phyloP scores from a whole-genome alignment of 306 rosid species.

The Gleditsia sinensis region DNA sequence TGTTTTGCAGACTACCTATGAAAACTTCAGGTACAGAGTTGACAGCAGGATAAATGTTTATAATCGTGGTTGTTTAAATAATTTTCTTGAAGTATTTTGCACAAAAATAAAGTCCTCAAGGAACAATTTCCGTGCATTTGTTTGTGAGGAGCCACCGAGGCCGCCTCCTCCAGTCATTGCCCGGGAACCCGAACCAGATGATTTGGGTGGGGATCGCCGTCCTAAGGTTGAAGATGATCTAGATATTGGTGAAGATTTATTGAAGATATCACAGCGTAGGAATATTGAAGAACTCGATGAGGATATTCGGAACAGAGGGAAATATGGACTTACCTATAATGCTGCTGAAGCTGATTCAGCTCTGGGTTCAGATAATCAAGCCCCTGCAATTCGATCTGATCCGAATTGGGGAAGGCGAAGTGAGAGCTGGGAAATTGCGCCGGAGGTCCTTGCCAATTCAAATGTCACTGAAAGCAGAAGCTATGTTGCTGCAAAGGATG shows the following conservation, averaged over 20 bases:
- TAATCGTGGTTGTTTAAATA: slow-evolving; percentile 72
- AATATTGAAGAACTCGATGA: slow-evolving; percentile 74
- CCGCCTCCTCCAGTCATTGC: slow-evolving; percentile 42
- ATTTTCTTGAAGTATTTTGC: slow-evolving; percentile 87
- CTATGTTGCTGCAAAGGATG: slow-evolving; percentile 57
- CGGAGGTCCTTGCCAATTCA: slow-evolving; percentile 61
- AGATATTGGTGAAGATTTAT: slow-evolving; percentile 85
- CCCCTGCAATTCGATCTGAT: slow-evolving; percentile 73
- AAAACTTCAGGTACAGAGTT: slow-evolving; percentile 82
- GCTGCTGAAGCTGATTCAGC: slow-evolving; percentile 66
- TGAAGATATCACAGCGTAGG: slow-evolving; percentile 93
- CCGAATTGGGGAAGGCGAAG: slow-evolving; percentile 84
- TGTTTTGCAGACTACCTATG: slow-evolving; percentile 85
- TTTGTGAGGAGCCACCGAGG: slow-evolving; percentile 69
- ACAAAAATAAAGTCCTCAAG: slow-evolving; percentile 72
- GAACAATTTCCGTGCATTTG: slow-evolving; percentile 77
- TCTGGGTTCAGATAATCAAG: slow-evolving; percentile 76
- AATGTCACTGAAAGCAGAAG: slow-evolving; percentile 76
- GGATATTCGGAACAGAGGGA: slow-evolving; percentile 71
- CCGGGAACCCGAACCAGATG: slow-evolving; percentile 56
- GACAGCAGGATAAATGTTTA: slow-evolving; percentile 75
- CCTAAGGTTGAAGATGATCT: slow-evolving; percentile 89
- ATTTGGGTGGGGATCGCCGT: slow-evolving; percentile 64
- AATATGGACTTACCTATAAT: slow-evolving; percentile 64
- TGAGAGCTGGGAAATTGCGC: slow-evolving; percentile 82